These are phyloP conservation scores for Eimeria praecox DNA, from an alignment of 169 alveolate species.

Conservation along the genomic window DNA sequence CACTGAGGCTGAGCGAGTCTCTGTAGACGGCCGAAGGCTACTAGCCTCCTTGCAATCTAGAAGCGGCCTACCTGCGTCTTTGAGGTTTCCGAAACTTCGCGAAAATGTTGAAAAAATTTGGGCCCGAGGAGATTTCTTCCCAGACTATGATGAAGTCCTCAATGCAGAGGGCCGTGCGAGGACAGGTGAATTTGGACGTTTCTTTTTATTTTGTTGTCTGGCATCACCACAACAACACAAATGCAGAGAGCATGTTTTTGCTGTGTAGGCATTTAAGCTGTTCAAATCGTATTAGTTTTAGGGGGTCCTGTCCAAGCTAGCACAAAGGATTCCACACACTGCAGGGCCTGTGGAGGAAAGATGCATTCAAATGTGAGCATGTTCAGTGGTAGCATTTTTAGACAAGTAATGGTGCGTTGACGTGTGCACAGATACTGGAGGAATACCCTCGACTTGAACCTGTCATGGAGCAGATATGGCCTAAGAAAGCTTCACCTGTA, in stretches of 20 bases:
- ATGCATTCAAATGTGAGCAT: background rate
- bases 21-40: background rate
- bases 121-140: conserved; percentile 90
- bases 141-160: conserved; percentile 93
- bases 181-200: conserved; percentile 83
- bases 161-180: conserved; percentile 91
- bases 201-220: background rate
- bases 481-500: conserved; percentile 91
- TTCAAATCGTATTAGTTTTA: no score
- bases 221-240: background rate
- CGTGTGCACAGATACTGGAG: conserved; percentile 84
- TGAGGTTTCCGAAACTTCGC: background rate
- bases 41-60: background rate
- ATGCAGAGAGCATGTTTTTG: background rate
- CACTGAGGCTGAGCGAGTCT: background rate
- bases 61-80: background rate
- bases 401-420: background rate
- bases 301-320: no score
- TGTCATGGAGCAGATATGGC: conserved; percentile 93
- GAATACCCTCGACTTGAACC: conserved; percentile 92
- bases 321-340: background rate
- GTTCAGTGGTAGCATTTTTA: background rate
- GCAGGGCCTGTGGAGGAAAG: background rate
- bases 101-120: conserved; percentile 85
- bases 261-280: background rate